Percentiles rank a stretch among this genome's conserved stretches.
Conservation (phyloP, 2,329 filamentous ascomycete species). For the Tolypocladium inflatum region DNA sequence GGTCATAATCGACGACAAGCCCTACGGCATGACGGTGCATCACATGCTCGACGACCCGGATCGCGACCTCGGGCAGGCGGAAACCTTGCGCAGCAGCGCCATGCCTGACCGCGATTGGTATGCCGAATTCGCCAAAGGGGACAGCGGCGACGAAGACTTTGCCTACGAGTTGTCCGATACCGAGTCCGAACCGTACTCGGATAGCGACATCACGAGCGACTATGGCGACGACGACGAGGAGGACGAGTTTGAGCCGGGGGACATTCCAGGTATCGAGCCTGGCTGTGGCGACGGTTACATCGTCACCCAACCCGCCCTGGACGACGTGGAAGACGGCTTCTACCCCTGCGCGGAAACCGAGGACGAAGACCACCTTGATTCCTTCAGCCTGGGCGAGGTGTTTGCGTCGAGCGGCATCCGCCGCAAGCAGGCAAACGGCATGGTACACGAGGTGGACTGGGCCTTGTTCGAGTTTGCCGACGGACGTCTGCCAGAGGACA, state of each 20-base stretch:
- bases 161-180: constrained; percentile 54
- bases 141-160: constrained; percentile 41
- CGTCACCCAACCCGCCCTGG: constrained; percentile 84
- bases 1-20: constrained; percentile 72
- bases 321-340: constrained; percentile 76
- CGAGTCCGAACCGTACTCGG: constrained; percentile 44
- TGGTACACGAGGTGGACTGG: constrained; percentile 93
- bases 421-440: constrained; percentile 58
- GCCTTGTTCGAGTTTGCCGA: constrained; percentile 74
- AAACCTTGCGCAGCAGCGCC: constrained; percentile 28
- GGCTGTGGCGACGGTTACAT: constrained; percentile 69
- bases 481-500: constrained; percentile 60
- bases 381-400: constrained; percentile 71
- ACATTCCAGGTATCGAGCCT: constrained; percentile 68
- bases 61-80: constrained; percentile 23
- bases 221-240: constrained; percentile 43
- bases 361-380: constrained; percentile 75
- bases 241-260: constrained; percentile 53
- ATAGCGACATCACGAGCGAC: constrained; percentile 44
- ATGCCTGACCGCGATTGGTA: constrained; percentile 31
- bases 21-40: constrained; percentile 92
- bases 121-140: constrained; percentile 29
- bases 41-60: constrained; percentile 80
- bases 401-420: constrained; percentile 87
- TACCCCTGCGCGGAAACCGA: constrained; percentile 63